Base-by-base conservation (phyloP, 306 rosid species). In the Hippophae tibetana region DNA sequence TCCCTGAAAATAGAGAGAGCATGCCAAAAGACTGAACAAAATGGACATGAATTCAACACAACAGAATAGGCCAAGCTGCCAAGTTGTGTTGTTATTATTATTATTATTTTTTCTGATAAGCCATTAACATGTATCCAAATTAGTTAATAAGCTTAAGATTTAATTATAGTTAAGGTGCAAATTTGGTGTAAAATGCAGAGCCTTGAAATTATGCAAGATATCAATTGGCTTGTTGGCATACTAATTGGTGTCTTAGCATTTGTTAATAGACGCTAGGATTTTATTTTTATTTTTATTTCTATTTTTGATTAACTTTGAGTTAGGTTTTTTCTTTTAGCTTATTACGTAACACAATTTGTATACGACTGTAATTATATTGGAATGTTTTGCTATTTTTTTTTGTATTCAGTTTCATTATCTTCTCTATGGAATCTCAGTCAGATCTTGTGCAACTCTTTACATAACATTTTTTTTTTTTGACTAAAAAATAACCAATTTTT, bases 171-270 rank as follows among this genome's bases (percentile, higher is more conserved):
- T 71, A 31, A 78, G 57, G 69, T n/a, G 68, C 73, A 61, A 66
- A 60, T 66, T 49, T 67, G 77, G 60, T 89, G 95, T 84, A 87
- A 74, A 80, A 76, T 82, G 79, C 76, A 68, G 82, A 73, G 80
- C 79, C 61, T 73, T 78, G 80, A 76, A 72, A 75, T 76, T 76
- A 71, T 72, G 7, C 67, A 65, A 60, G 69, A 50, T 76, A 55
- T 54, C 73, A 61, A 56, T 76, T 71, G 69, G 58, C 63, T 40
- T 62, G 52, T 70, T 63, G 62, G 60, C 64, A 65, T 58, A 48
- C 49, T 31, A 47, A 61, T 47, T 63, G 58, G 14, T 56, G 51
- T 66, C 64, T 25, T 50, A 56, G 64, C 66, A 57, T 67, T 60
- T 57, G 14, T 58, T 51, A 66, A 56, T 69, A 68, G 49, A 57